Evolutionary conservation across 1,284 basidiomycete genomes (phyloP).

Genomic region (Apiotrichum sp.): DNA sequence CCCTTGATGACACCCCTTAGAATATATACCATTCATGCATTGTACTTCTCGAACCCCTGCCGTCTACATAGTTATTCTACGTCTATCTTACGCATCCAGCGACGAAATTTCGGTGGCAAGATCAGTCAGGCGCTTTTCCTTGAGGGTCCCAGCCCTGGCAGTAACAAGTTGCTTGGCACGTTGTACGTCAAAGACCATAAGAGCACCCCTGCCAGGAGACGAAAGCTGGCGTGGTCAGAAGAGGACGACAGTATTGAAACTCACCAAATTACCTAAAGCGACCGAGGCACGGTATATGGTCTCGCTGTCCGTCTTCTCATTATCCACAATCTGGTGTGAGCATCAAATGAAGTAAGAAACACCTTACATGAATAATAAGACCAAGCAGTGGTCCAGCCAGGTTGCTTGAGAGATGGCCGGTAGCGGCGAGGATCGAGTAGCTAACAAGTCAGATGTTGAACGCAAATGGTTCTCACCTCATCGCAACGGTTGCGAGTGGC

Average conservation of each 20-base stretch:
- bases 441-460: constrained; percentile 19
- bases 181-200: constrained; percentile 37
- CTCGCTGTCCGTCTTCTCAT: constrained; percentile 71
- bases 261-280: constrained; percentile 79
- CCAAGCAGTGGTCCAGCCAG: constrained; percentile 27
- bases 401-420: constrained; percentile 27
- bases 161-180: constrained; percentile 31
- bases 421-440: constrained; percentile 48
- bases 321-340: constrained; percentile 54
- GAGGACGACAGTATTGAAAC: constrained; percentile 25
- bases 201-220: constrained; percentile 30
- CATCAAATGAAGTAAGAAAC: background rate
- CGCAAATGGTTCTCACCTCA: constrained; percentile 36
- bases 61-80: constrained; percentile 1
- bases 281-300: constrained; percentile 76
- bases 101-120: constrained; percentile 40
- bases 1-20: background rate
- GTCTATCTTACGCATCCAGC: constrained; percentile 1
- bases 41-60: constrained; percentile 1
- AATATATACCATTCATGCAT: constrained; percentile 14
- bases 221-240: constrained; percentile 28
- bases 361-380: constrained; percentile 20
- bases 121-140: constrained; percentile 45
- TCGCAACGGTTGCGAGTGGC: constrained; percentile 36
- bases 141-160: constrained; percentile 28